phyloP scores from a whole-genome alignment of 2,329 filamentous ascomycete species.

The Sporothrix luriei region DNA sequence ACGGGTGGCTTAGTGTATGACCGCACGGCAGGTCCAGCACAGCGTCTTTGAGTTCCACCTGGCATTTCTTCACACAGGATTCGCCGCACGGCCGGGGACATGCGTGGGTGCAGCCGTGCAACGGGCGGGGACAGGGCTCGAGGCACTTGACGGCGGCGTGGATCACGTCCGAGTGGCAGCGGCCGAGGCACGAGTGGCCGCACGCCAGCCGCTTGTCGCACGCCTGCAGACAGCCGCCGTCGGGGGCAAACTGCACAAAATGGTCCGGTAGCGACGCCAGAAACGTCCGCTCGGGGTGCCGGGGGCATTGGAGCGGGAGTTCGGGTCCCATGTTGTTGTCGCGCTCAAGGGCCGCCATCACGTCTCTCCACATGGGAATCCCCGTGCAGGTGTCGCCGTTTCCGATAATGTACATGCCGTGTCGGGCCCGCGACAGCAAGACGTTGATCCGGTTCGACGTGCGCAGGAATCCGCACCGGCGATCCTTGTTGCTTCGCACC shows the following conservation, averaged over 20 bases:
- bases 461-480: conserved; percentile 65
- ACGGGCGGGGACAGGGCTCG: conserved; percentile 49
- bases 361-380: conserved; percentile 65
- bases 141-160: conserved; percentile 53
- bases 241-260: conserved; percentile 59
- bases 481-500: conserved; percentile 66
- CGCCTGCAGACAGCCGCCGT: conserved; percentile 60
- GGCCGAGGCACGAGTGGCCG: conserved; percentile 51
- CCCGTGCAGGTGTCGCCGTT: conserved; percentile 60
- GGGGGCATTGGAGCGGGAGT: conserved; percentile 61
- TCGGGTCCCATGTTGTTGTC: conserved; percentile 52
- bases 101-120: conserved; percentile 49
- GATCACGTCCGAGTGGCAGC: conserved; percentile 53
- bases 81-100: conserved; percentile 52
- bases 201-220: conserved; percentile 56
- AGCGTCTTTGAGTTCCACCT: conserved; percentile 40
- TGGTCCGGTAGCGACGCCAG: conserved; percentile 57
- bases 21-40: conserved; percentile 50
- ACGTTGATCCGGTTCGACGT: conserved; percentile 71
- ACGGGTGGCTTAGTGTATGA: conserved; percentile 43
- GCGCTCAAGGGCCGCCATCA: conserved; percentile 55
- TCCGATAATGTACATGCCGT: conserved; percentile 73
- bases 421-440: conserved; percentile 64
- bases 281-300: conserved; percentile 59
- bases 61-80: conserved; percentile 46